phyloP scores from a whole-genome alignment of 345 rosid genomes.

The Aegle marmelos region DNA sequence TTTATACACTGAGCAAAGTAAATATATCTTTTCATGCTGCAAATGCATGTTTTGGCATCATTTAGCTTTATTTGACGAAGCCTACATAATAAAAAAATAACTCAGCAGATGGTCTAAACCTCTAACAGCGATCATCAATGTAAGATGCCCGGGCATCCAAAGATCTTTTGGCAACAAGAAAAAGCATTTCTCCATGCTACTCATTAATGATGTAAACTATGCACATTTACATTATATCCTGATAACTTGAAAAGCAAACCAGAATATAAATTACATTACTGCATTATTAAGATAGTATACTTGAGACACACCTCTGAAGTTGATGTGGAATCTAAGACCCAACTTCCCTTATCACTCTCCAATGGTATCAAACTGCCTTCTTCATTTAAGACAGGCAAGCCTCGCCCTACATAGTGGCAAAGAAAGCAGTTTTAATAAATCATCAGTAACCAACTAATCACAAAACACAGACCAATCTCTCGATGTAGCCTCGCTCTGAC shows the following conservation, averaged over 20 bases:
- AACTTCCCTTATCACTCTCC: constrained; percentile 58
- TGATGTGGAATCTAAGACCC: constrained; percentile 48
- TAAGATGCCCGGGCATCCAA: neutral
- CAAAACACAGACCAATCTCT: constrained; percentile 13
- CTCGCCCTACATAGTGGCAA: constrained; percentile 48
- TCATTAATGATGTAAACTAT: neutral
- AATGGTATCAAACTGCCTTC: constrained; percentile 62
- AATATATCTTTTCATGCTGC: neutral
- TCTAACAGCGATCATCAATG: neutral
- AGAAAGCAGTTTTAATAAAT: neutral
- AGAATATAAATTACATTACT: neutral
- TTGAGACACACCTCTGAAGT: constrained; percentile 56
- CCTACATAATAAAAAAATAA: neutral
- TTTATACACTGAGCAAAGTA: neutral
- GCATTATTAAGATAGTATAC: neutral
- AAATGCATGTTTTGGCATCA: neutral
- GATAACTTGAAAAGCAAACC: neutral
- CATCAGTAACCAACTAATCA: neutral
- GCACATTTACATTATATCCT: neutral
- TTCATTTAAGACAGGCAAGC: constrained; percentile 83
- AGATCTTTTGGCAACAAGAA: neutral
- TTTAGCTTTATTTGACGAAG: neutral
- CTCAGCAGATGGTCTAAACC: neutral
- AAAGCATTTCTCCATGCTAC: neutral
- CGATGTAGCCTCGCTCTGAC: neutral